phyloP scores from a whole-genome alignment of 176 grass and related monocot species.

The Juncus inflexus region DNA sequence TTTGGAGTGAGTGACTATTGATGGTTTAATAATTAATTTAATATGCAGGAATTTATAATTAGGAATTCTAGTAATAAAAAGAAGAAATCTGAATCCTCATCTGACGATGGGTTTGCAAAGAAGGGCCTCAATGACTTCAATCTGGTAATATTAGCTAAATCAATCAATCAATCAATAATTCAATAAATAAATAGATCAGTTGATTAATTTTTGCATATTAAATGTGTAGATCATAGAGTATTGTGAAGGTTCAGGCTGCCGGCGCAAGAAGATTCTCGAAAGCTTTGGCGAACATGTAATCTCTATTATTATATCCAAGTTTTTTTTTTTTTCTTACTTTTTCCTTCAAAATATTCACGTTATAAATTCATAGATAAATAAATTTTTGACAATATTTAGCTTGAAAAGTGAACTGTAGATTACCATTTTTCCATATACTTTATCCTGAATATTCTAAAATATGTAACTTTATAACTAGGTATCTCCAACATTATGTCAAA shows the following conservation, averaged over 20 bases:
- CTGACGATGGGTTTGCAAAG: conserved; percentile 33
- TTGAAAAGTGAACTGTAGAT: no score
- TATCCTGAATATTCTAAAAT: no score
- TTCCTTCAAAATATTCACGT: neutral
- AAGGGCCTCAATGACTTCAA: conserved; percentile 72
- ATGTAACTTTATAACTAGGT: conserved; percentile 41
- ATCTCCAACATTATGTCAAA: conserved; percentile 66
- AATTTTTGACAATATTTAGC: neutral
- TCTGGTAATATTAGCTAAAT: conserved; percentile 49
- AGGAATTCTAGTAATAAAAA: conserved; percentile 62
- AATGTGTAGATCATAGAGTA: conserved; percentile 71
- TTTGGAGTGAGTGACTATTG: no score
- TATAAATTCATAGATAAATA: neutral
- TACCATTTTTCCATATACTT: no score
- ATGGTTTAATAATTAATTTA: conserved; percentile 24
- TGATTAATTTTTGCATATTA: conserved; percentile 8
- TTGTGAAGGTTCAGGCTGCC: conserved; percentile 74
- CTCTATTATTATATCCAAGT: neutral
- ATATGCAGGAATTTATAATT: conserved; percentile 83
- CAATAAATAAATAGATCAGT: neutral
- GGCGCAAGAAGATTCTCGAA: conserved; percentile 71
- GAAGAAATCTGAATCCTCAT: conserved; percentile 42
- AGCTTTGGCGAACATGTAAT: conserved; percentile 83
- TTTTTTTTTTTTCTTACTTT: no score
- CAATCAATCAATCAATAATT: conserved; percentile 1